Evolutionary conservation across 2,329 filamentous ascomycete species (phyloP), one percentile per base, ranked within the genome.

Genomic region (Colletotrichum cuscutae): DNA sequence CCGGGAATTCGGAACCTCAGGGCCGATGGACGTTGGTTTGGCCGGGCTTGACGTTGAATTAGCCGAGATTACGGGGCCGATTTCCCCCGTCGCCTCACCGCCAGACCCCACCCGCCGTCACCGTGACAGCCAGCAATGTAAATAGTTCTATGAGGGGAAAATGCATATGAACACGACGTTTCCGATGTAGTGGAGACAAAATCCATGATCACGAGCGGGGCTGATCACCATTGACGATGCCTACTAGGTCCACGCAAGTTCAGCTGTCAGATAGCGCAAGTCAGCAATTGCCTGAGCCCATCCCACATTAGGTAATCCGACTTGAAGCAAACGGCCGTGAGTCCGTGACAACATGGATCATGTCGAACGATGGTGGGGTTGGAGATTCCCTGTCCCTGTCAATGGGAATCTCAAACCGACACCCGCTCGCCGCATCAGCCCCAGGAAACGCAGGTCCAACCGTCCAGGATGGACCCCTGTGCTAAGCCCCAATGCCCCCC

Each of bases 401-500:
- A 9, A 12, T 53, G 46, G 28, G 24, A 62, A 68, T 30, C 49
- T 57, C 59, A 59, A 61, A 64, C 60, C 65, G n/a, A 35, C 30
- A 24, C 22, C 37, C 30, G 58, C 53, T 42, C 32, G 63, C 26
- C 35, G 42, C 42, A 9, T 7, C 56, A 35, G 32, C 64, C 49
- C 57, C 68, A 52, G 58, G 22, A 49, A 53, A 52, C 37, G 57
- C 64, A 62, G 37, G 28, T 22, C 19, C 30, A 32, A 32, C 30
- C 30, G 30, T 32, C 30, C 22, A 56, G 70, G 67, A 65, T 65
- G 56, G 46, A 65, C 37, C 70, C 66, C 35, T 61, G 58, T 30
- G 67, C 60, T 42, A 46, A 60, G 70, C 60, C 60, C 66, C 54
- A 60, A 57, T 13, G 7, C n/a, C 24, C 65, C 65, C 69, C 32